These are phyloP conservation scores for Naematelia aurantialba DNA, from an alignment of 768 basidiomycete species.

Conservation along the genomic window DNA sequence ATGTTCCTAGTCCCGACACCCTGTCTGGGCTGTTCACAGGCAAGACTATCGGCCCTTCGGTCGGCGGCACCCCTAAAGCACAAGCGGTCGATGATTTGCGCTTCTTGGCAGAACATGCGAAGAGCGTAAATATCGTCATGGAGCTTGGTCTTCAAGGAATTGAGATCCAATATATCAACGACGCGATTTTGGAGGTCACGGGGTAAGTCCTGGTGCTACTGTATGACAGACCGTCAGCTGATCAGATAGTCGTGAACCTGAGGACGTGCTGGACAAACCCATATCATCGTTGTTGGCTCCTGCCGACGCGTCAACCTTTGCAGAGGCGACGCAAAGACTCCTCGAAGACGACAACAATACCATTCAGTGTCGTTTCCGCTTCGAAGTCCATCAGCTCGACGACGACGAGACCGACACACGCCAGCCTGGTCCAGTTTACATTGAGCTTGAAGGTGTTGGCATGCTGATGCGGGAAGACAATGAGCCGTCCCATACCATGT, in stretches of 20 bases:
- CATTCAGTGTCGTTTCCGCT: slow-evolving; percentile 82
- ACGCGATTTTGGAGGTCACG: slow-evolving; percentile 88
- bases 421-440: slow-evolving; percentile 53
- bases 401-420: slow-evolving; percentile 51
- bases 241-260: slow-evolving; percentile 68
- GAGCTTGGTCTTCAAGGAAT: slow-evolving; percentile 92
- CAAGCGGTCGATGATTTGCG: slow-evolving; percentile 82
- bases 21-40: slow-evolving; percentile 10
- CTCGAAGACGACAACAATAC: slow-evolving; percentile 90
- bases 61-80: slow-evolving; percentile 54
- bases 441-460: slow-evolving; percentile 93
- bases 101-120: slow-evolving; percentile 87
- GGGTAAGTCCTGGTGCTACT: slow-evolving; percentile 39
- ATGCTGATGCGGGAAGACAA: slow-evolving; percentile 97
- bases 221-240: slow-evolving; percentile 7
- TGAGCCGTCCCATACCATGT: slow-evolving; percentile 92
- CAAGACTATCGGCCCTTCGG: slow-evolving; percentile 6
- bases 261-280: slow-evolving; percentile 69
- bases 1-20: slow-evolving; percentile 20
- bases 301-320: slow-evolving; percentile 75
- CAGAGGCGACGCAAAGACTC: slow-evolving; percentile 76
- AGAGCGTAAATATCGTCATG: slow-evolving; percentile 92
- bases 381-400: slow-evolving; percentile 66
- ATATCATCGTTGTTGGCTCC: slow-evolving; percentile 78
- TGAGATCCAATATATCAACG: slow-evolving; percentile 91